Evolutionary conservation across 441 rosid genomes (phyloP).

Genomic region (Cnidoscolus chayamansa): DNA sequence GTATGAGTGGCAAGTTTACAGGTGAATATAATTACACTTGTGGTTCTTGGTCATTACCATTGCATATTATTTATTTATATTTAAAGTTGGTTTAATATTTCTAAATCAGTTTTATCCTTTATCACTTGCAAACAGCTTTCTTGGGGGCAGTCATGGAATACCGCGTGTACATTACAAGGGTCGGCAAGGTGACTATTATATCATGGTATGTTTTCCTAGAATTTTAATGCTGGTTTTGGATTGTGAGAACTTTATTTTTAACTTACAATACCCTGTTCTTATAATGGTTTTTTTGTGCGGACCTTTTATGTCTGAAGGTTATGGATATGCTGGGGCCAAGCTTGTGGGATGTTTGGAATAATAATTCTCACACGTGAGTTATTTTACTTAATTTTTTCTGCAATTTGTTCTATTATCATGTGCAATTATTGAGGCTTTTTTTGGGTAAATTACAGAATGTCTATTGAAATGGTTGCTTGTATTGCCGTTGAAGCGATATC

Average conservation of each 20-base stretch:
- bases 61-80: not conserved
- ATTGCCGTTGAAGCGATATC: slow-evolving; percentile 78
- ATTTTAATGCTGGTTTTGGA: not conserved
- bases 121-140: slow-evolving; percentile 36
- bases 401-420: not conserved
- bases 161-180: slow-evolving; percentile 70
- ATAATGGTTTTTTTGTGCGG: slow-evolving; percentile 7
- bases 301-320: slow-evolving; percentile 38
- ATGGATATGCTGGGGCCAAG: slow-evolving; percentile 82
- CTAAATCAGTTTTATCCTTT: slow-evolving; percentile 6
- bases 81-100: not conserved
- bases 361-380: slow-evolving; percentile 52
- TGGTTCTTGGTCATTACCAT: slow-evolving; percentile 7
- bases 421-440: slow-evolving; percentile 12
- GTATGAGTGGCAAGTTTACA: slow-evolving; percentile 70
- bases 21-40: slow-evolving; percentile 32
- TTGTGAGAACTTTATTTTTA: not conserved
- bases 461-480: slow-evolving; percentile 71
- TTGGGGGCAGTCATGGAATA: slow-evolving; percentile 72
- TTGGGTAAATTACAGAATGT: slow-evolving; percentile 43
- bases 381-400: slow-evolving; percentile 5
- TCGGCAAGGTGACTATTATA: slow-evolving; percentile 62
- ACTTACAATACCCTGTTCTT: not conserved
- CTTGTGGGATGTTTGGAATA: slow-evolving; percentile 82
- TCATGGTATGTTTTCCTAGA: slow-evolving; percentile 49